Evolutionary conservation across 129 eudicot genomes (phyloP), one percentile per base, ranked within the genome.

Genomic region (Silybum marianum): DNA sequence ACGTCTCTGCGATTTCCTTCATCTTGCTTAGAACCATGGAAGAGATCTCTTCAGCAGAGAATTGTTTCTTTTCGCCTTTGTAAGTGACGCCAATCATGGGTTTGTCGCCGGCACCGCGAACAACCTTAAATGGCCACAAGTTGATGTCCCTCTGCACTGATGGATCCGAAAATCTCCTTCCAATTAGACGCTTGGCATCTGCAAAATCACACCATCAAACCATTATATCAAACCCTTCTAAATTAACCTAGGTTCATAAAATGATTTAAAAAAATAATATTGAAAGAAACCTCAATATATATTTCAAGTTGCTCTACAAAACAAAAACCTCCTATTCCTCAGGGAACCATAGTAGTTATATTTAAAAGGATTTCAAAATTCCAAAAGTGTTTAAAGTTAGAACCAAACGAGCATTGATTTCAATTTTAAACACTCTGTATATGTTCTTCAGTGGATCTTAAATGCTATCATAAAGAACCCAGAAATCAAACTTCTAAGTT

Each of bases 171-270:
- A 75, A 84, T 69, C 90, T 84, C 79, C 90, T 81, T 30, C 90
- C 90, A 32, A 87, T 87, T 32, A 87, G 81, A 4, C 90, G 78
- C 72, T 87, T 87, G 8, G 88, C 90, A 87, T 87, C 90, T 87
- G 82, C 4, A 68, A 51, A 7, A 3, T 14, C 36, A 66, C 40
- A 85, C 25, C 14, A 14, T 9, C 36, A 32, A 32, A 24, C 46
- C 6, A 32, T 32, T 4, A 4, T 16, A 3, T 11, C 16, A 44
- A 44, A 32, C 36, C 30, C 30, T 26, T 26, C 2, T 26, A 26
- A 26, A 26, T 26, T 26, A 26, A 26, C 30, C 30, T 26, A 26
- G 30, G 30, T 26, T 26, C 30, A 26, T 26, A 26, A 26, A 26
- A 26, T 26, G 30, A 26, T 26, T 26, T 26, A 1, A 26, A 26